Conservation (phyloP, 163 green algal species). For the Volvox carteri region DNA sequence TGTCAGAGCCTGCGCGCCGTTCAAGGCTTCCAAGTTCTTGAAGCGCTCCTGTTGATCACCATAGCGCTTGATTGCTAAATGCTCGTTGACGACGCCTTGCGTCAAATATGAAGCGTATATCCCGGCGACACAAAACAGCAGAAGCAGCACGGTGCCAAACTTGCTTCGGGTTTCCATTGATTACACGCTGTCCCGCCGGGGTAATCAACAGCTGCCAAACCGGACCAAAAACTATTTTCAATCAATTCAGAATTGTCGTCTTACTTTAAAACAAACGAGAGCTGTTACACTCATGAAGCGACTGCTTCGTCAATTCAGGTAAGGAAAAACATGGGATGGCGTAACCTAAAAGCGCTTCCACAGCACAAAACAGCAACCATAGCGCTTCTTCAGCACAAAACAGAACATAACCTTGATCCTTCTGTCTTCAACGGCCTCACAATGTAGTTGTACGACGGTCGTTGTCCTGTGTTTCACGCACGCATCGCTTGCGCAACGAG, state of each 20-base stretch:
- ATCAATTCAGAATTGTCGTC: neutral
- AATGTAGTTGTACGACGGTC: neutral
- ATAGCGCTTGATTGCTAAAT: conserved; percentile 87
- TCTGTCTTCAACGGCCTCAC: too few relatives aligned
- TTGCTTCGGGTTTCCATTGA: neutral
- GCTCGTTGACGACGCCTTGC: conserved; percentile 88
- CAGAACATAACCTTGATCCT: too few relatives aligned
- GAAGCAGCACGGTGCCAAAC: neutral
- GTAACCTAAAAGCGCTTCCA: too few relatives aligned
- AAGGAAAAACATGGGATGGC: too few relatives aligned
- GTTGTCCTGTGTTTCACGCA: neutral
- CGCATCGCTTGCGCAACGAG: conserved; percentile 15
- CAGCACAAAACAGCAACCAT: too few relatives aligned
- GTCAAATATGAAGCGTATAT: conserved; percentile 96
- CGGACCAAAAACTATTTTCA: neutral
- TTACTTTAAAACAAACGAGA: too few relatives aligned
- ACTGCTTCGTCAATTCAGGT: too few relatives aligned
- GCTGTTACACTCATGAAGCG: too few relatives aligned
- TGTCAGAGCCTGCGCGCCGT: conserved; percentile 83
- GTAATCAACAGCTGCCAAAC: neutral
- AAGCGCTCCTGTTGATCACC: conserved; percentile 82
- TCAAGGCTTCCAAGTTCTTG: conserved; percentile 85
- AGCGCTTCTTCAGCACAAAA: too few relatives aligned
- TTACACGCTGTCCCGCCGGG: conserved; percentile 14
- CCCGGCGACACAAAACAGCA: conserved; percentile 79